Evolutionary conservation across 768 basidiomycete genomes (phyloP), one percentile per base, ranked within the genome.

Genomic region (Boletus subcaerulescens): DNA sequence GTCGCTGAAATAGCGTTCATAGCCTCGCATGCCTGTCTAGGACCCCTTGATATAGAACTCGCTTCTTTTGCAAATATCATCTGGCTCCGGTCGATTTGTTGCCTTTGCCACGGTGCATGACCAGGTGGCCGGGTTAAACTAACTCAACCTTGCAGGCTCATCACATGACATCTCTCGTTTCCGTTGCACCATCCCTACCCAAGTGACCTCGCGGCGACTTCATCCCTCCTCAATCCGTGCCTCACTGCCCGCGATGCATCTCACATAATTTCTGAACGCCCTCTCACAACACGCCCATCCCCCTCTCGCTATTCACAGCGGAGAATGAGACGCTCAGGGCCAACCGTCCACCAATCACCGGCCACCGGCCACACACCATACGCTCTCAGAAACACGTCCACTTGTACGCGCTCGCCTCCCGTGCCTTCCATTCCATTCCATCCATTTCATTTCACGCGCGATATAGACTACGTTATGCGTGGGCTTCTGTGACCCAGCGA

Each of bases 341-440:
- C 43, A 31, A 24, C 17, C 40, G 7, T 44, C 29, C 31, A 20
- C 31, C 33, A 13, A 15, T 17, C 56, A 9, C 26, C 9, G 26
- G 9, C 9, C 9, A 29, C 26, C 26, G 26, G 26, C 26, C 26
- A 29, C 26, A 41, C 40, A 52, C 32, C 57, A 48, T 50, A 44
- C 45, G 45, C 45, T 14, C 41, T 20, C 40, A 52, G 49, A 45
- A 51, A 40, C 48, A 51, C 35, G 26, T 14, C 17, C 55, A 7
- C 10, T 38, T 29, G 13, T 58, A 11, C 6, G 12, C 55, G 24
- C 48, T 41, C 24, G 17, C 45, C 33, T 32, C 47, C 55, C 26
- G 22, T 46, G 17, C 36, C 46, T 59, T 60, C 57, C 43, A 48
- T 60, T 59, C 58, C 58, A 46, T 31, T 47, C 50, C 58, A 53